These are phyloP conservation scores for Chalaropsis ovoidea DNA, from an alignment of 2,329 filamentous ascomycete species.

Conservation along the genomic window DNA sequence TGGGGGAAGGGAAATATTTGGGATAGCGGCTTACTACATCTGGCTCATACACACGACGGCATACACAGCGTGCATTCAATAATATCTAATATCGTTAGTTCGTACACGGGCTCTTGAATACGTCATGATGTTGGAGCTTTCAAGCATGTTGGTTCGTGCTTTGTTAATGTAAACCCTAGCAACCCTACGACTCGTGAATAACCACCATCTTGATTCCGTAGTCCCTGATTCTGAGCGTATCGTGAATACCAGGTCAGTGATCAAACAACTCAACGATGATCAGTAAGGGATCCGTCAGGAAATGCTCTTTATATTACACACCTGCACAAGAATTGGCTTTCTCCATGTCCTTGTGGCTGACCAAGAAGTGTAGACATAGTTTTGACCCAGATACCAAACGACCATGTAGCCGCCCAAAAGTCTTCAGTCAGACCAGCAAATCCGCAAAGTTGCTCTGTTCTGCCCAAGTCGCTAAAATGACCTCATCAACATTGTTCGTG, in stretches of 20 bases:
- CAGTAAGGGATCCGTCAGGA: too few species aligned
- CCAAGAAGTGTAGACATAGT: background rate
- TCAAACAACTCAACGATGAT: background rate
- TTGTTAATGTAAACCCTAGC: background rate
- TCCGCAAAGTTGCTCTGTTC: background rate
- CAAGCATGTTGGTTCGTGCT: background rate
- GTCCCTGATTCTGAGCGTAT: background rate
- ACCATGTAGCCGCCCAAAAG: background rate
- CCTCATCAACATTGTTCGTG: constrained; percentile 15
- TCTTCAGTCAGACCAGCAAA: background rate
- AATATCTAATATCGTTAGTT: constrained; percentile 7
- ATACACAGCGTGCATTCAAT: background rate
- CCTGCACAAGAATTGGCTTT: too few species aligned
- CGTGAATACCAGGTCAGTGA: background rate
- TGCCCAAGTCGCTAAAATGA: background rate
- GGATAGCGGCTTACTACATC: background rate
- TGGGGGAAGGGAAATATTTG: background rate
- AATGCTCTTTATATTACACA: too few species aligned
- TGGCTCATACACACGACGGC: background rate
- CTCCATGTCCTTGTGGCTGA: background rate
- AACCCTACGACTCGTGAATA: background rate
- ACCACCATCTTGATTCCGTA: background rate
- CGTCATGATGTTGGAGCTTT: background rate
- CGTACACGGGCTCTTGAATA: background rate
- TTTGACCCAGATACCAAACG: too few species aligned